These are phyloP conservation scores for Abrus precatorius DNA, from an alignment of 306 rosid genomes.

Conservation along the genomic window DNA sequence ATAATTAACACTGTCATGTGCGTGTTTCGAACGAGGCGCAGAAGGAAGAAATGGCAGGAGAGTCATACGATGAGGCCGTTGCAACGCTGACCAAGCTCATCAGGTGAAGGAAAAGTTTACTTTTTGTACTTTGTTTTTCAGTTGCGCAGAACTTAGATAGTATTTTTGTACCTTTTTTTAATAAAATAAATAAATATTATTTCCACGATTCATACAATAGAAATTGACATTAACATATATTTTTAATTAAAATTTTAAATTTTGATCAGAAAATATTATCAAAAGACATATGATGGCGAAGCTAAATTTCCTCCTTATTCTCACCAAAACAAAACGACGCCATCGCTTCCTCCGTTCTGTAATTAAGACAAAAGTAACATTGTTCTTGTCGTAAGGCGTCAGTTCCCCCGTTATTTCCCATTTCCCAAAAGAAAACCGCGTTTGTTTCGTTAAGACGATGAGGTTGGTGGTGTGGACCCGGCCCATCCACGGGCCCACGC, in stretches of 20 bases:
- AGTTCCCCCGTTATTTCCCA: not conserved
- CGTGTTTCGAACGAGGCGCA: constrained; percentile 28
- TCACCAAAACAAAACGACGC: not conserved
- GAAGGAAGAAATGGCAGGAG: constrained; percentile 75
- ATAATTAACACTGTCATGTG: not conserved
- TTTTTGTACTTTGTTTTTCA: not conserved
- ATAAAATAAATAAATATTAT: no score
- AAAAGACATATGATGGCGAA: no score
- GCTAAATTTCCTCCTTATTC: not conserved
- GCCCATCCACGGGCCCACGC: not conserved
- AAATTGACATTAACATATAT: no score
- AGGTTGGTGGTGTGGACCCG: constrained; percentile 1
- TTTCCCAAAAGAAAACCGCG: constrained; percentile 6
- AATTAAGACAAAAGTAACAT: not conserved
- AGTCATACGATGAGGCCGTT: constrained; percentile 77
- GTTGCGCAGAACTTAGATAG: no score
- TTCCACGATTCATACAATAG: no score
- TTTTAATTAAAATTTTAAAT: no score
- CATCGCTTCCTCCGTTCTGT: not conserved
- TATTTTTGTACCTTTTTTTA: no score
- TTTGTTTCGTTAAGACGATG: not conserved
- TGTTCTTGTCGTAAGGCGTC: not conserved
- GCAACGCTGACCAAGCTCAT: constrained; percentile 77
- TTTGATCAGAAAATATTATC: no score
- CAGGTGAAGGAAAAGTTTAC: constrained; percentile 52